Evolutionary conservation across 225 moss, liverwort and hornwort genomes (phyloP), one percentile per base, ranked within the genome.

Genomic region (Polytrichum formosum): DNA sequence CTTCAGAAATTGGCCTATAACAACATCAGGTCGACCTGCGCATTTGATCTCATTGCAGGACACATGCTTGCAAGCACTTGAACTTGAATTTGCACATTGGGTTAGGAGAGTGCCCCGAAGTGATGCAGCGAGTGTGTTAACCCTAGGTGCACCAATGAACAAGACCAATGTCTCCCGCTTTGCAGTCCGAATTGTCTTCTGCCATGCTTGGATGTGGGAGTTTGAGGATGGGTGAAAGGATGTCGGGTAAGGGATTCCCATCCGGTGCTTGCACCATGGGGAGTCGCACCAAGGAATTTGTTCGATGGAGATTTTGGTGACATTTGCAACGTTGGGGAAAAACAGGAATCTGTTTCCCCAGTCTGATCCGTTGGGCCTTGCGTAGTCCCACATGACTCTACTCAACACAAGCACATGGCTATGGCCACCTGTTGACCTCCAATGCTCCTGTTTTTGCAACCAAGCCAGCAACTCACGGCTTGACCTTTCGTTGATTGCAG

Each of bases 331-430:
- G 27, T 63, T 64, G 26, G 75, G 69, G 19, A 76, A 28, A 26
- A 26, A 25, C 28, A 76, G 28, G 16, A 76, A 70, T 0, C 17
- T 27, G 54, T 28, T 59, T 16, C 75, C 75, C 75, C 75, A 76
- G 1, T 53, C 55, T 21, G 28, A 37, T 10, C 28, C 61, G 25
- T 58, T 18, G 25, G 6, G 23, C 22, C 75, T 60, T 8, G 56
- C 59, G 23, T 61, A 76, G 26, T 76, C 75, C 75, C 75, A 76
- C 7, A 63, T 26, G 62, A 76, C 64, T 29, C 75, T 69, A 25
- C 70, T 63, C 46, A 76, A 22, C 61, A 76, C 54, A 19, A 76
- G 26, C 25, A 76, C 33, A 18, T 76, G 75, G 6, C 64, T 54
- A 58, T 63, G 10, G 53, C 75, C 75, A 6, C n/a, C 18, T 28